A percentile compares a stretch with the other conserved stretches of the same genome.
These are phyloP conservation scores for Aegilops umbellulata DNA, from an alignment of 176 grass and related monocot genomes.

Conservation along the genomic window DNA sequence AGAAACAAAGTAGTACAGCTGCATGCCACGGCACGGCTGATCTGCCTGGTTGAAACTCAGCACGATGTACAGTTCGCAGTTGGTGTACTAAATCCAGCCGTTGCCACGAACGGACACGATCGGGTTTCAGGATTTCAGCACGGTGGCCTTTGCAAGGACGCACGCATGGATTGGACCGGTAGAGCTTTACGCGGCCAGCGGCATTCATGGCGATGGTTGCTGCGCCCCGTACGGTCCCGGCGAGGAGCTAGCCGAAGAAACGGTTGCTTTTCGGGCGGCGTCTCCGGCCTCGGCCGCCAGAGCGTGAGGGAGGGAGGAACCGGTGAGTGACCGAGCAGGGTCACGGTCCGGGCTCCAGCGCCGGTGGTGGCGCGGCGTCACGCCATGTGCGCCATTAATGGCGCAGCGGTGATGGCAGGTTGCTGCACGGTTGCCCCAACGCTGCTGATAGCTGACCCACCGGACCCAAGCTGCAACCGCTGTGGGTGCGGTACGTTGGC, in stretches of 20 bases:
- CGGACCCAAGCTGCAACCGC: not conserved
- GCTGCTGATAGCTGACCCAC: not conserved
- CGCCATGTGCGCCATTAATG: slow-evolving; percentile 53
- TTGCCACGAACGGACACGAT: not conserved
- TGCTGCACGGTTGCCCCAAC: not conserved
- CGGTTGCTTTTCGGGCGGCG: not conserved
- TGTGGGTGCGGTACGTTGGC: not conserved
- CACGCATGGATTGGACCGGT: not conserved
- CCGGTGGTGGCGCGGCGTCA: not conserved
- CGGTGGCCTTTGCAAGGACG: not conserved
- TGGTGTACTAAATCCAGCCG: not conserved
- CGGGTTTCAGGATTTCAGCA: not conserved
- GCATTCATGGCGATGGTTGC: not conserved
- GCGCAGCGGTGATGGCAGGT: slow-evolving; percentile 1
- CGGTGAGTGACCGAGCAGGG: not conserved
- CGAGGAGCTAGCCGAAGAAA: not conserved
- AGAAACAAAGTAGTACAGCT: too few species aligned
- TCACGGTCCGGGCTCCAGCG: slow-evolving; percentile 8
- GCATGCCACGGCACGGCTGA: too few species aligned
- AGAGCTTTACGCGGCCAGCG: not conserved
- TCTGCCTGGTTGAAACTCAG: not conserved
- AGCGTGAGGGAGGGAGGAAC: too few species aligned
- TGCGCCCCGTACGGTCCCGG: not conserved
- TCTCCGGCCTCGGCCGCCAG: not conserved
- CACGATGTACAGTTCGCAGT: not conserved